phyloP scores from a whole-genome alignment of 768 basidiomycete species.

The Agaricus blazei region DNA sequence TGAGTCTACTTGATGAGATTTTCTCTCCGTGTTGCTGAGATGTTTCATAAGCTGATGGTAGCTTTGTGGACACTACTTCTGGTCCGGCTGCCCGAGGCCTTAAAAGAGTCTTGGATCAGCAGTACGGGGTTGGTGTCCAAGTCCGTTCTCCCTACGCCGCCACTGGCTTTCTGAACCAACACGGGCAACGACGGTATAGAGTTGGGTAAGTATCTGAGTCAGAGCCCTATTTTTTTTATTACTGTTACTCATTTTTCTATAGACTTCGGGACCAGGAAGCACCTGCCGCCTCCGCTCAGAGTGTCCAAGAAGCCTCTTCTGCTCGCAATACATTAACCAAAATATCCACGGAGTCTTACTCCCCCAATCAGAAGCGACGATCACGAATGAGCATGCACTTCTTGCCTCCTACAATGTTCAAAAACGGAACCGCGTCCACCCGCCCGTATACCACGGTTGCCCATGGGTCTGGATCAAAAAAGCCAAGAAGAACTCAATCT shows the following conservation, averaged over 20 bases:
- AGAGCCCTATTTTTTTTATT: background rate
- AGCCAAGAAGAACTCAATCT: conserved; percentile 69
- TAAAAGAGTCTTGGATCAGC: conserved; percentile 70
- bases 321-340: conserved; percentile 31
- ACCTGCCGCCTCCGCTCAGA: conserved; percentile 48
- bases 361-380: conserved; percentile 45
- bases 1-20: conserved; percentile 26
- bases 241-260: background rate
- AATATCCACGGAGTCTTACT: conserved; percentile 30
- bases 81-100: conserved; percentile 71
- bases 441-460: conserved; percentile 24
- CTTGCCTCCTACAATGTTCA: conserved; percentile 46
- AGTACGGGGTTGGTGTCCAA: conserved; percentile 58
- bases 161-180: conserved; percentile 78
- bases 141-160: conserved; percentile 77
- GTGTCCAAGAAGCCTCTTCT: conserved; percentile 47
- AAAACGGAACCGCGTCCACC: conserved; percentile 26
- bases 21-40: background rate
- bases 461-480: conserved; percentile 34
- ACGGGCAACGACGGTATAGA: conserved; percentile 73
- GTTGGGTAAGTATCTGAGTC: conserved; percentile 52
- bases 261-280: conserved; percentile 61
- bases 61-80: conserved; percentile 77
- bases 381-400: conserved; percentile 69
- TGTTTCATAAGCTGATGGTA: conserved; percentile 52